phyloP scores from a whole-genome alignment of 1,284 basidiomycete species.

The Boletellus deceptivus region DNA sequence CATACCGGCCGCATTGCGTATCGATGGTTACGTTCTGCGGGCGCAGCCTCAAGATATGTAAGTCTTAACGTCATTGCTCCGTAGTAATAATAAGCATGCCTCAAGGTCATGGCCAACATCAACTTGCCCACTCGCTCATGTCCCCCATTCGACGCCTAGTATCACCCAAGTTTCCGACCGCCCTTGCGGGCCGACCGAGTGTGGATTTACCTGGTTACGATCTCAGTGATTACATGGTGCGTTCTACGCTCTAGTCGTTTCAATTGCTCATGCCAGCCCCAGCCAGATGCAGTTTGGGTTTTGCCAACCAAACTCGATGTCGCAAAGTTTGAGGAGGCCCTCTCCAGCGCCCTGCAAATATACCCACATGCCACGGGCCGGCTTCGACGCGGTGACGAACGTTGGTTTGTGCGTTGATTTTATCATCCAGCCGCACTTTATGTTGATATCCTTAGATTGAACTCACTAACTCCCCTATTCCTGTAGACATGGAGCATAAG shows the following conservation, averaged over 20 bases:
- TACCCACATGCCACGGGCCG: no score
- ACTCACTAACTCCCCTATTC: conserved; percentile 20
- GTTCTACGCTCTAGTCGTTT: background rate
- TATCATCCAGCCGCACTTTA: background rate
- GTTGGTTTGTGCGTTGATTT: conserved; percentile 29
- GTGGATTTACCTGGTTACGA: conserved; percentile 27
- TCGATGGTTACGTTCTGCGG: no score
- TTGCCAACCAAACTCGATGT: conserved; percentile 25
- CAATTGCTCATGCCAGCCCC: background rate
- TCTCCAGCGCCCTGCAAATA: no score
- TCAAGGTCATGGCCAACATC: no score
- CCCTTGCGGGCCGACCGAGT: conserved; percentile 5
- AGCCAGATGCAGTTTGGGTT: conserved; percentile 31
- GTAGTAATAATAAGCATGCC: no score
- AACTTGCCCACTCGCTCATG: no score
- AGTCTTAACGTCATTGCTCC: no score
- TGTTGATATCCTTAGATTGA: conserved; percentile 19
- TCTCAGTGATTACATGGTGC: conserved; percentile 20
- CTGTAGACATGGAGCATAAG: background rate
- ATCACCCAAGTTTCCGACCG: no score
- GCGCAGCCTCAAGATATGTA: no score
- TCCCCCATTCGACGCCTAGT: no score
- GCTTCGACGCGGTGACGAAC: background rate
- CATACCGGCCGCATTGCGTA: no score
- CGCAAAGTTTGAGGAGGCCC: no score